A percentile compares a stretch with the other conserved stretches of the same genome.
These are phyloP conservation scores for Aegle marmelos DNA, from an alignment of 345 rosid species.

Conservation along the genomic window DNA sequence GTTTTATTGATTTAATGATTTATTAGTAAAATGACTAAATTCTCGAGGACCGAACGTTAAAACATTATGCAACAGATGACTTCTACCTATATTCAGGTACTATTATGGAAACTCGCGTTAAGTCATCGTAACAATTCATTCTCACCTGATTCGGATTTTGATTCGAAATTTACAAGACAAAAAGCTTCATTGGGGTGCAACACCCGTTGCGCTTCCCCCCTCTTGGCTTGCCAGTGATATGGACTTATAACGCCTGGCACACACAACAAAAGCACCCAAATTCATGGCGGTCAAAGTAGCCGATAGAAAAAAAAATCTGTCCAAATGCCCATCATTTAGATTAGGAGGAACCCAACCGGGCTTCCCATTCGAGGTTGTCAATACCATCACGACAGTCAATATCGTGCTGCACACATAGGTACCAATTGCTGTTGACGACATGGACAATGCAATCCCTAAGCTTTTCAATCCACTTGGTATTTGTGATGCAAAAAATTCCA, in stretches of 20 bases:
- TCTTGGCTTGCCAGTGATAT: constrained; percentile 17
- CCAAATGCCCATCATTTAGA: constrained; percentile 36
- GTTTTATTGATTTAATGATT: no score
- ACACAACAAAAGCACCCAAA: constrained; percentile 15
- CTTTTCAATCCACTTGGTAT: constrained; percentile 37
- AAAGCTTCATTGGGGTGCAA: no score
- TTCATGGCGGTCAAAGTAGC: constrained; percentile 22
- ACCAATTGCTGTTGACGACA: constrained; percentile 36
- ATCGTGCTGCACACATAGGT: constrained; percentile 26
- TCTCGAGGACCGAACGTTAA: no score
- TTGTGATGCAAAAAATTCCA: constrained; percentile 34
- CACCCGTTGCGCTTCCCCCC: not conserved
- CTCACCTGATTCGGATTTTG: no score
- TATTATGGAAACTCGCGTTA: no score
- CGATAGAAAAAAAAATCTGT: constrained; percentile 34
- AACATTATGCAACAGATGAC: no score
- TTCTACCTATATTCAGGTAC: no score
- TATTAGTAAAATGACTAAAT: no score
- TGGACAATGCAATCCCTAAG: constrained; percentile 31
- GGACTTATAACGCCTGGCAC: constrained; percentile 17
- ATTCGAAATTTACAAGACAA: no score
- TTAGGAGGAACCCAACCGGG: constrained; percentile 41
- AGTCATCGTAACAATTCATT: no score
- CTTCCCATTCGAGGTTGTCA: constrained; percentile 23
- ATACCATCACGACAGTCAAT: constrained; percentile 27